Conservation (phyloP, 352 stramenopile genomes). For the Phytopythium aichiense region DNA sequence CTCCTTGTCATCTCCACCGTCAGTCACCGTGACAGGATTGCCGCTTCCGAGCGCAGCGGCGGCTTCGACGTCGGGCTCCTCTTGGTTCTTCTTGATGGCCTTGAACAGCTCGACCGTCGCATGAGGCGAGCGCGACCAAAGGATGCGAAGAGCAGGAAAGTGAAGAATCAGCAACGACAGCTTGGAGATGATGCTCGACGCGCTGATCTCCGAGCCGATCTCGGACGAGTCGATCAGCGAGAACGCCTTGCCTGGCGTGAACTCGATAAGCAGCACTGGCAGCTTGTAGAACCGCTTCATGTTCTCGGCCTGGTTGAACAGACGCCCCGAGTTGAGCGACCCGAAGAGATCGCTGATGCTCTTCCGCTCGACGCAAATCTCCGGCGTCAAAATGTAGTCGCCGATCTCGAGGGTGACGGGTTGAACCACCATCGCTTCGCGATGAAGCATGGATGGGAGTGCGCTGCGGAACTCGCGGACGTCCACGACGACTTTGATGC, state of each 20-base stretch:
- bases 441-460: conserved; percentile 96
- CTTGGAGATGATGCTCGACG: conserved; percentile 93
- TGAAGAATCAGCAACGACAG: conserved; percentile 92
- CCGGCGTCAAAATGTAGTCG: conserved; percentile 97
- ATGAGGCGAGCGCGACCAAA: conserved; percentile 94
- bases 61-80: conserved; percentile 77
- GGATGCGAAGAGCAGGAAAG: conserved; percentile 92
- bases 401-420: conserved; percentile 95
- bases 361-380: conserved; percentile 98
- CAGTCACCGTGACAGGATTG: conserved; percentile 3
- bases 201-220: conserved; percentile 91
- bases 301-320: conserved; percentile 94
- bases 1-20: neutral
- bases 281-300: conserved; percentile 84
- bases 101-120: conserved; percentile 88
- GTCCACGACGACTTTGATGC: conserved; percentile 91
- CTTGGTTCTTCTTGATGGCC: conserved; percentile 77
- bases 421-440: conserved; percentile 89
- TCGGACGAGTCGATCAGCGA: conserved; percentile 88
- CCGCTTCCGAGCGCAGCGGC: conserved; percentile 65
- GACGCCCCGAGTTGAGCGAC: conserved; percentile 92
- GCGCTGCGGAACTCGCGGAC: conserved; percentile 96
- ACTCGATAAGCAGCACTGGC: conserved; percentile 97
- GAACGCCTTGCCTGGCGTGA: conserved; percentile 83
- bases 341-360: conserved; percentile 95